Percentiles rank a stretch among this genome's conserved stretches.
These are phyloP conservation scores for Gossypium arboreum DNA, from an alignment of 345 rosid species.

Conservation along the genomic window DNA sequence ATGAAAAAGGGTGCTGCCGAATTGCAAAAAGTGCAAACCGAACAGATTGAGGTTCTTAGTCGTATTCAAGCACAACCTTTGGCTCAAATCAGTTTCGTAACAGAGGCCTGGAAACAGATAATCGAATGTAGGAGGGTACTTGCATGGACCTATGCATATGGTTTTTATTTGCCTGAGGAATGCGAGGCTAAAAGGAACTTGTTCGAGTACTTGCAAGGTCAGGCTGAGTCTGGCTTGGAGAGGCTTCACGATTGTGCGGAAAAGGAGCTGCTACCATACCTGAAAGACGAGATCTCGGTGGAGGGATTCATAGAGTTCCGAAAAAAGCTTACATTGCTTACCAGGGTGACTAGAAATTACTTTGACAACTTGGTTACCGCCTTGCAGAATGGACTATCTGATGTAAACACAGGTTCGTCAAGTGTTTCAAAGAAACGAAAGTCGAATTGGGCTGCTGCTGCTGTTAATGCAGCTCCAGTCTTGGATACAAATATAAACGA, in stretches of 20 bases:
- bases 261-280: constrained; percentile 22
- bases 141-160: constrained; percentile 38
- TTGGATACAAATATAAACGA: background rate
- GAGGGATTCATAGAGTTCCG: constrained; percentile 19
- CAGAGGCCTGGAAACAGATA: constrained; percentile 34
- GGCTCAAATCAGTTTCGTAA: constrained; percentile 18
- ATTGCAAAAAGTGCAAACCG: background rate
- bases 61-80: background rate
- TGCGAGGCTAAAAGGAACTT: constrained; percentile 24
- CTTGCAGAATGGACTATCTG: constrained; percentile 37
- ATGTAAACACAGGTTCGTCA: constrained; percentile 13
- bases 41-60: constrained; percentile 10
- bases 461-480: background rate
- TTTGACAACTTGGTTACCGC: constrained; percentile 34
- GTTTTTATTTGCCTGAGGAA: constrained; percentile 21
- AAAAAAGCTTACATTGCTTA: constrained; percentile 17
- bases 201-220: constrained; percentile 39
- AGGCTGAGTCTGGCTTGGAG: constrained; percentile 35
- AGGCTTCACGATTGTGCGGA: constrained; percentile 34
- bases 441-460: background rate
- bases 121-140: constrained; percentile 33
- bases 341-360: constrained; percentile 22
- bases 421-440: background rate
- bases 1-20: constrained; percentile 19
- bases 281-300: background rate